Evolutionary conservation across 2,329 filamentous ascomycete genomes (phyloP).

Genomic region (Colletotrichum somersetense): DNA sequence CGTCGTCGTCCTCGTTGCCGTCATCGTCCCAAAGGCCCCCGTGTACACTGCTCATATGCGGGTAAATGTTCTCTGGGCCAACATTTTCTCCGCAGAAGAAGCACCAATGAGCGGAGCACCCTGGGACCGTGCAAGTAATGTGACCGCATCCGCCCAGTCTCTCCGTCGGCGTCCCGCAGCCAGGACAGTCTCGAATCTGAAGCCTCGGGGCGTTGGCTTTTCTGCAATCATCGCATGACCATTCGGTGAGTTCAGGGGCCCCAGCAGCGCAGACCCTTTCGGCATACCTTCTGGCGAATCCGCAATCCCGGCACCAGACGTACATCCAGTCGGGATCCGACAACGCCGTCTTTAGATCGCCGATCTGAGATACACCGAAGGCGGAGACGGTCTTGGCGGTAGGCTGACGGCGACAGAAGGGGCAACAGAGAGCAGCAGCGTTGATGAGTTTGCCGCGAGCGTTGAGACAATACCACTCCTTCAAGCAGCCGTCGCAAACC

Average conservation of each 20-base stretch:
- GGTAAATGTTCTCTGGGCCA: slow-evolving; percentile 49
- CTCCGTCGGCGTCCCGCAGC: slow-evolving; percentile 53
- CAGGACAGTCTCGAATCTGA: slow-evolving; percentile 49
- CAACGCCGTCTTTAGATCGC: slow-evolving; percentile 54
- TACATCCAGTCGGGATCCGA: slow-evolving; percentile 60
- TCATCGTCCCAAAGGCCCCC: slow-evolving; percentile 47
- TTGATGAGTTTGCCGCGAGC: slow-evolving; percentile 58
- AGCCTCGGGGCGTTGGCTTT: slow-evolving; percentile 35
- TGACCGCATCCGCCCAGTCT: slow-evolving; percentile 56
- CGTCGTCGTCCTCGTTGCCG: slow-evolving; percentile 36
- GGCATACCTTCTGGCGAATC: slow-evolving; percentile 55
- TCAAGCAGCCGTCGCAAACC: slow-evolving; percentile 57
- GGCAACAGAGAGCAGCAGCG: slow-evolving; percentile 60
- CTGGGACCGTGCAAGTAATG: slow-evolving; percentile 50
- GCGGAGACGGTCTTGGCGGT: slow-evolving; percentile 53
- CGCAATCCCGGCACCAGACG: slow-evolving; percentile 61
- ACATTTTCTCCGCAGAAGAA: slow-evolving; percentile 53
- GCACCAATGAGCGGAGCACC: slow-evolving; percentile 56
- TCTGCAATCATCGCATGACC: slow-evolving; percentile 58
- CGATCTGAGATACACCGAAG: slow-evolving; percentile 55
- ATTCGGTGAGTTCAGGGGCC: slow-evolving; percentile 53
- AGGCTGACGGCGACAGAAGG: slow-evolving; percentile 63
- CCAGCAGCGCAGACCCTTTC: slow-evolving; percentile 60
- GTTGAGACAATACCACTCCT: slow-evolving; percentile 63
- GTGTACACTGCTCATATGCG: slow-evolving; percentile 52